Base-by-base conservation (phyloP, 108 stramenopile genomes). In the Pseudonitzschia multiseries region DNA sequence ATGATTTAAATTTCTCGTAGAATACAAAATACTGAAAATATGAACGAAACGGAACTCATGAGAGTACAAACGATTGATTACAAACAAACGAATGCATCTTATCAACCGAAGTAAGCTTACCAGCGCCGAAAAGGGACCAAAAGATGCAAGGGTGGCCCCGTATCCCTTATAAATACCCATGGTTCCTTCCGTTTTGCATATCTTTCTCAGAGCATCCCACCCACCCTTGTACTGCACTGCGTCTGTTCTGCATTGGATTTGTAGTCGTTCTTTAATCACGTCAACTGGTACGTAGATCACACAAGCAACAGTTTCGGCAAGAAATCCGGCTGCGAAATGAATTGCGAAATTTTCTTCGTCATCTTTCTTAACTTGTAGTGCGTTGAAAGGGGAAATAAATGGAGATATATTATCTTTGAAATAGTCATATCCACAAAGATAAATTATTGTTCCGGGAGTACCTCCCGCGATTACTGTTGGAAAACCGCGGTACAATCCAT, bases 221-320 rank as follows among this genome's bases (percentile, higher is more conserved):
- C 91, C 94, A 33, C 88, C 83, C 24, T 78, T 78, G 77, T 99
- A 99, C 40, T 75, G 65, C 17, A 60, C 56, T 4, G 44, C 41
- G 21, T 28, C 61, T 31, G 20, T 48, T 52, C 79, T 74, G 6
- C 76, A 69, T 53, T 97, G 96, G 8, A 98, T 92, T 82, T 99
- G 99, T 75, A 97, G 65, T 57, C 99, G 84, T 80, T 98, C 99
- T 78, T 99, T 99, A 8, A 98, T 82, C 28, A 99, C 99, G 79
- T 99, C 99, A 9, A 98, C 95, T 4, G 99, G 99, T 17, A 99
- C 97, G 68, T 93, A 99, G 41, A 99, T 73, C 17, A 97, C 73
- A 80, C 99, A 99, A 33, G 97, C 91, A 24, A 96, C 63, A 10
- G 93, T 77, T 86, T 96, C 97, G 29, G 96, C 96, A 20, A 93